phyloP scores from a whole-genome alignment of 805 yeast genomes.

The Cyberlindnera nakhonratchasimensis region DNA sequence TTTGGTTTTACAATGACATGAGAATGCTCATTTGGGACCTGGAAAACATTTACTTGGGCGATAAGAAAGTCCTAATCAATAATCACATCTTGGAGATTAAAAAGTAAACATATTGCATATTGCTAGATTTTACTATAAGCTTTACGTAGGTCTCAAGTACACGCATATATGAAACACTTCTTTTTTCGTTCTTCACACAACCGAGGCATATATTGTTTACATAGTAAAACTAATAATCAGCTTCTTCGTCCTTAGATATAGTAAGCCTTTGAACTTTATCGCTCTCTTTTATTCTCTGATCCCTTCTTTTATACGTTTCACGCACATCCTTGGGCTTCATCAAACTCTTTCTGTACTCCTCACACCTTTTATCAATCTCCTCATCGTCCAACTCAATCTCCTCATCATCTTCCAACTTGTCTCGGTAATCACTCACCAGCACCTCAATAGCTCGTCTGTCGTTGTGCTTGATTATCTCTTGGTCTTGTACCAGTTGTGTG shows the following conservation, averaged over 20 bases:
- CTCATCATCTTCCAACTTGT: constrained; percentile 51
- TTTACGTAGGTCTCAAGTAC: no score
- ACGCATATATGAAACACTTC: background rate
- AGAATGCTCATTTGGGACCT: constrained; percentile 31
- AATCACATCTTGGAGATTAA: constrained; percentile 16
- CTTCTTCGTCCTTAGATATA: constrained; percentile 2
- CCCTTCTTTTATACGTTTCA: constrained; percentile 14
- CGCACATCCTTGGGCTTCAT: constrained; percentile 13
- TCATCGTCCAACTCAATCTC: constrained; percentile 34
- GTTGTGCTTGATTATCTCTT: constrained; percentile 21
- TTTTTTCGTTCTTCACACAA: background rate
- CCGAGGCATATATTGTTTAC: no score
- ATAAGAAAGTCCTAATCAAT: constrained; percentile 26
- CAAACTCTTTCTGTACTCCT: constrained; percentile 27
- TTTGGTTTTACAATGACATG: constrained; percentile 30
- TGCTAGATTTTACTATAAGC: no score
- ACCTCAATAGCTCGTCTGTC: constrained; percentile 29
- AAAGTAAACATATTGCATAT: background rate
- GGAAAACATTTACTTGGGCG: constrained; percentile 16
- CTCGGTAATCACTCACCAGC: constrained; percentile 48
- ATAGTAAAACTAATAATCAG: background rate
- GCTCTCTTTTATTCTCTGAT: constrained; percentile 7
- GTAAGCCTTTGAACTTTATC: background rate
- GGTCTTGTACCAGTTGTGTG: constrained; percentile 15
- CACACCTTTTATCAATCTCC: constrained; percentile 33